Conservation (phyloP, 2,329 filamentous ascomycete genomes). For the Acephala macrosclerotiorum region DNA sequence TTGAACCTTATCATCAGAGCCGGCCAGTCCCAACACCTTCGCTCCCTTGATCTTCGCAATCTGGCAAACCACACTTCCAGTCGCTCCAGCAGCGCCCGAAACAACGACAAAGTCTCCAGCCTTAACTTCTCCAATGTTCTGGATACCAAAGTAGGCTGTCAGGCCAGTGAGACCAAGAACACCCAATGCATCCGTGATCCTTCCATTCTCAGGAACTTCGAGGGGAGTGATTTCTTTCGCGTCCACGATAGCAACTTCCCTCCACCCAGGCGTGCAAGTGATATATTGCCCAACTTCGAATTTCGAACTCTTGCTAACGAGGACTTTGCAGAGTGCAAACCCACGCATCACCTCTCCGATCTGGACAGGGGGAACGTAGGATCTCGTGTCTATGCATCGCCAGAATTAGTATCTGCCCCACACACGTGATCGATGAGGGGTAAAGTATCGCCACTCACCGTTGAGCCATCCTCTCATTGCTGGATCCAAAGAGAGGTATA, state of each 20-base stretch:
- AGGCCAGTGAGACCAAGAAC: conserved; percentile 71
- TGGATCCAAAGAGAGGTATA: conserved; percentile 76
- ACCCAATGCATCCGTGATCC: conserved; percentile 66
- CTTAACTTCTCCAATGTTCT: conserved; percentile 71
- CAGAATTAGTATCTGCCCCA: conserved; percentile 9
- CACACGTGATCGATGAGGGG: conserved; percentile 15
- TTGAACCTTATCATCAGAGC: conserved; percentile 70
- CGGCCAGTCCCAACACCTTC: conserved; percentile 69
- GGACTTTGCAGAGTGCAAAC: conserved; percentile 63
- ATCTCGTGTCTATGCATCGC: conserved; percentile 52
- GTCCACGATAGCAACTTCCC: conserved; percentile 66
- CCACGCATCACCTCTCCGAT: conserved; percentile 76
- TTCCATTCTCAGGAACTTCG: conserved; percentile 49
- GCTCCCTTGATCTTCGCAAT: conserved; percentile 77
- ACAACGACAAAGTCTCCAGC: conserved; percentile 79
- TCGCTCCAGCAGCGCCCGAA: conserved; percentile 79
- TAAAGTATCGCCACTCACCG: conserved; percentile 33
- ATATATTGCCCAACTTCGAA: conserved; percentile 66
- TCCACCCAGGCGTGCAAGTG: conserved; percentile 65
- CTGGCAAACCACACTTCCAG: conserved; percentile 78
- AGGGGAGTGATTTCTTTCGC: conserved; percentile 57
- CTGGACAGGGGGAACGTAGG: conserved; percentile 73
- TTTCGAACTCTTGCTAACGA: conserved; percentile 63
- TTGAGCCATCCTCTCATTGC: conserved; percentile 80
- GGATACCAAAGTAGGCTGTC: conserved; percentile 79